Evolutionary conservation across 371 early-diverging fungal genomes (phyloP).

Genomic region (Circinella umbellata): DNA sequence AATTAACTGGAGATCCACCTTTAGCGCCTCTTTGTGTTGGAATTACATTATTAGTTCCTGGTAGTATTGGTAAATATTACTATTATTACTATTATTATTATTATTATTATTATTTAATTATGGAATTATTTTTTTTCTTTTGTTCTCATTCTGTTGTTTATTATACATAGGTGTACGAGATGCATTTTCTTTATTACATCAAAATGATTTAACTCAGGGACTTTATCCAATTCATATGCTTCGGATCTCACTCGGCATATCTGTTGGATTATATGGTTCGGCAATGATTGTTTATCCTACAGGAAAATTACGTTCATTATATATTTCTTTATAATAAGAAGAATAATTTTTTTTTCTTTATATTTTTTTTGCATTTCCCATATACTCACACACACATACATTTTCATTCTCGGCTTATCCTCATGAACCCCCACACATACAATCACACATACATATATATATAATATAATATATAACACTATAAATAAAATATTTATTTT

Average conservation of each 20-base stretch:
- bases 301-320: constrained; percentile 45
- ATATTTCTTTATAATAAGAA: constrained; percentile 40
- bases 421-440: too few species aligned
- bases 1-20: constrained; percentile 43
- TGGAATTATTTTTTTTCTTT: constrained; percentile 1
- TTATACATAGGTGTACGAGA: constrained; percentile 38
- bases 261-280: constrained; percentile 50
- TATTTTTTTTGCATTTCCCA: background rate
- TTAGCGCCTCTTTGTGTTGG: constrained; percentile 48
- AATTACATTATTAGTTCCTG: constrained; percentile 49
- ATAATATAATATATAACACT: too few species aligned
- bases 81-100: too few species aligned
- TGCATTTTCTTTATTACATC: constrained; percentile 47
- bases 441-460: too few species aligned
- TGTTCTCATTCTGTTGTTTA: background rate
- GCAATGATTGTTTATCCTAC: constrained; percentile 52
- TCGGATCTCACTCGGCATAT: constrained; percentile 42
- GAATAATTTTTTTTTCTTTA: background rate
- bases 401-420: too few species aligned
- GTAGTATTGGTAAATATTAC: constrained; percentile 44
- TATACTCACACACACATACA: too few species aligned
- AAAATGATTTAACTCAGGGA: constrained; percentile 30
- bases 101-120: too few species aligned
- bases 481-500: too few species aligned
- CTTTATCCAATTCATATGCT: constrained; percentile 48